Base-by-base conservation (phyloP, 495 filamentous ascomycete species). In the Talaromyces adpressus region DNA sequence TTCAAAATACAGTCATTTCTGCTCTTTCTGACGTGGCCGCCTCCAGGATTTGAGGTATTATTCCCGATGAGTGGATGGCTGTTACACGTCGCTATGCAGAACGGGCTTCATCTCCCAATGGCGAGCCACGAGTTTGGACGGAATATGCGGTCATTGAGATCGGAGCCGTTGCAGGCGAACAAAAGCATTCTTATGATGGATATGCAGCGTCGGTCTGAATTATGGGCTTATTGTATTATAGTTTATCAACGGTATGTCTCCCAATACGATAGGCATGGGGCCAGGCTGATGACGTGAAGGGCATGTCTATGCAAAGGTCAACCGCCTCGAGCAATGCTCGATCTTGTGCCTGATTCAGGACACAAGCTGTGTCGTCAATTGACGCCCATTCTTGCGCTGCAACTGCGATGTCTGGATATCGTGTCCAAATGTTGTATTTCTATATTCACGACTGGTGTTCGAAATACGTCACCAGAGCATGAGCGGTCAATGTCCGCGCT, bases 11-110 rank as follows among this genome's bases (percentile, higher is more conserved):
- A 83, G 59, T 79, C 74, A 5, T 63, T 84, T 2, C 54, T 85
- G 14, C 64, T 85, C 0, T 58, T 83, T 7, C 69, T 81, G 9
- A 79, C 75, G 1, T 85, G 82, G 82, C 77, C 81, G 0, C 76
- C 82, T 23, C 80, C 81, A 3, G 79, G 74, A 41, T 75, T 77
- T 9, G 81, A 83, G 52, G 65, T 73, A 18, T 74, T 71, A 0
- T 82, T 80, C 27, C 68, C 77, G 0, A 29, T 83, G 22, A 72
- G 70, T 18, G 79, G 79, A 0, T 68, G 76, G 52, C 63, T 81
- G 6, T 62, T 81, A 6, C 79, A 81, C 51, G 68, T 79, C 32
- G 78, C 79, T 25, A 82, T 81, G 78, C 77, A 79, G 64, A 77
- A 81, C 57, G 81, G 80, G 1, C 63, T 83, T 3, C 80, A 83